Percentiles rank a stretch among this genome's conserved stretches.
phyloP scores from a whole-genome alignment of 2,329 filamentous ascomycete genomes.

The Hawksworthiomyces lignivorus region DNA sequence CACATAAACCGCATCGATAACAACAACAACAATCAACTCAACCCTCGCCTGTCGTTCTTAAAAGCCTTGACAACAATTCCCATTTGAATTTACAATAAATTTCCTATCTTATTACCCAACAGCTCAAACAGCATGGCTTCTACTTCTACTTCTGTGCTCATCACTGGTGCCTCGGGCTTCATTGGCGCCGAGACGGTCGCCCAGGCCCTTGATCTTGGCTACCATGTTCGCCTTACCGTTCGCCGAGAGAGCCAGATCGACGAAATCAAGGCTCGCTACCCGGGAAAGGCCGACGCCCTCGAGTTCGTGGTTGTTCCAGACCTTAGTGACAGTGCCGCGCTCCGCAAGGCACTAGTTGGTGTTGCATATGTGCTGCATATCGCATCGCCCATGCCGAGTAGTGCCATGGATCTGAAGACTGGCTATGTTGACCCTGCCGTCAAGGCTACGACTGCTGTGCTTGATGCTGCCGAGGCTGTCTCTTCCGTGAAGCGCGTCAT shows the following conservation, averaged over 20 bases:
- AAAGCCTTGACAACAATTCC: too few relatives aligned
- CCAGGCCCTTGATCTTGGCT: not conserved
- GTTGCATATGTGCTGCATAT: conserved; percentile 6
- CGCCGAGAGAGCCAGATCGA: conserved; percentile 1
- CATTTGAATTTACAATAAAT: too few relatives aligned
- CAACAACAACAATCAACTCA: too few relatives aligned
- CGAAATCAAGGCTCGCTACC: not conserved
- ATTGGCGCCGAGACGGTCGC: conserved; percentile 19
- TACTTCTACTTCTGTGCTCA: too few relatives aligned
- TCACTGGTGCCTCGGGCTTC: conserved; percentile 20
- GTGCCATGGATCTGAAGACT: conserved; percentile 2
- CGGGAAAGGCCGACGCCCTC: not conserved
- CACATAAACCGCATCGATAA: too few relatives aligned
- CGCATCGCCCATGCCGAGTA: conserved; percentile 3
- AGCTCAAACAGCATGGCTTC: too few relatives aligned
- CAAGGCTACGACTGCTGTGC: conserved; percentile 15
- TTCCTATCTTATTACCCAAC: too few relatives aligned
- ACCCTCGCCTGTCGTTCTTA: too few relatives aligned
- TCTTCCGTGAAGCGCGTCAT: conserved; percentile 1
- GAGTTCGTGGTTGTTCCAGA: conserved; percentile 3
- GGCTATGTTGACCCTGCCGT: conserved; percentile 19
- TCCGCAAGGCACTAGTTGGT: not conserved
- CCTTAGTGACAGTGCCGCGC: not conserved
- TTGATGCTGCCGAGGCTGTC: not conserved
- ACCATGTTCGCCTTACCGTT: conserved; percentile 5